phyloP scores from a whole-genome alignment of 805 yeast species.

The Schizosaccharomyces octosporus region DNA sequence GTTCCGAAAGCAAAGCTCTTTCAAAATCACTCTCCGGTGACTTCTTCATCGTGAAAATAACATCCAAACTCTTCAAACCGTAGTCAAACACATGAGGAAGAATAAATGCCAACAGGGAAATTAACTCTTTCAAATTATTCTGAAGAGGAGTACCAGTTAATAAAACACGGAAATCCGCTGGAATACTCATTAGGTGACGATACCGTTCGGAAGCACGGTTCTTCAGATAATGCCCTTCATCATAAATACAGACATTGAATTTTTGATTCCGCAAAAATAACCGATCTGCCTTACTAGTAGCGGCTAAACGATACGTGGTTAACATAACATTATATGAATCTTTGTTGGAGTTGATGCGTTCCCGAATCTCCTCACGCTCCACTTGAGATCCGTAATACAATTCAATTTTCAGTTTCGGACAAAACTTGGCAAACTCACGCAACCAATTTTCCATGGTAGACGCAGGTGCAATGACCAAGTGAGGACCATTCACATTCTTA shows the following conservation, averaged over 20 bases:
- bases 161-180: conserved; percentile 60
- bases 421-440: conserved; percentile 84
- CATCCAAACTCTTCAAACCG: conserved; percentile 56
- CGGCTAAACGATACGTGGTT: conserved; percentile 79
- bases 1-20: conserved; percentile 66
- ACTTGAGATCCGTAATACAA: conserved; percentile 79
- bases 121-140: conserved; percentile 71
- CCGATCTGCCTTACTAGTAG: conserved; percentile 63
- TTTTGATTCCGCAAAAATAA: conserved; percentile 47
- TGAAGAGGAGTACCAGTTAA: conserved; percentile 95
- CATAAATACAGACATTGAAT: conserved; percentile 78
- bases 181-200: conserved; percentile 57
- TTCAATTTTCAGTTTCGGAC: conserved; percentile 77
- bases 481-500: conserved; percentile 63
- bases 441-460: conserved; percentile 92
- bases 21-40: conserved; percentile 8
- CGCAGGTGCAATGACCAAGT: conserved; percentile 77
- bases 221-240: conserved; percentile 93
- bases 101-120: conserved; percentile 74
- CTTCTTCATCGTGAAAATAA: conserved; percentile 56
- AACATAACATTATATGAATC: conserved; percentile 62
- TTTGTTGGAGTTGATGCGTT: conserved; percentile 29
- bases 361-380: conserved; percentile 68
- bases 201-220: conserved; percentile 76
- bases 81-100: conserved; percentile 59